A percentile compares a stretch with the other conserved stretches of the same genome.
Conservation (phyloP, 345 rosid species). For the Firmiana major region DNA sequence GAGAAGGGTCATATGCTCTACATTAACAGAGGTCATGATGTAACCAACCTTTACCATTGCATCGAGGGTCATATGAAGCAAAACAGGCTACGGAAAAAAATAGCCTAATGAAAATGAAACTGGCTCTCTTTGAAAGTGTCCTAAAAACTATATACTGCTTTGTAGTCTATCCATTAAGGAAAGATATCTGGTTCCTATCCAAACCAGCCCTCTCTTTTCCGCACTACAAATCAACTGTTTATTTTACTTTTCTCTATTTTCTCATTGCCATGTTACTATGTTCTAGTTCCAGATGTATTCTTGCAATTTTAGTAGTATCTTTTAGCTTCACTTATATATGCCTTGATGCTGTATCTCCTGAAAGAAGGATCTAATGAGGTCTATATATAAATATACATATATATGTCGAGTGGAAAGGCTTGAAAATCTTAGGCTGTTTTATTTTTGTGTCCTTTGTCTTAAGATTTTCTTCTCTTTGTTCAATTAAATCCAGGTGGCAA, state of each 20-base stretch:
- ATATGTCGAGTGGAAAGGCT: neutral
- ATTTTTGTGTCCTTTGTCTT: slow-evolving; percentile 4
- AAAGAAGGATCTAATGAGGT: neutral
- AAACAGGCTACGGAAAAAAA: neutral
- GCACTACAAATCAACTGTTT: neutral
- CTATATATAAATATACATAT: neutral
- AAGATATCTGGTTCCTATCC: neutral
- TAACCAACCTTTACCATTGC: too few species aligned
- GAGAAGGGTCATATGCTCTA: too few species aligned
- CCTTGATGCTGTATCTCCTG: neutral
- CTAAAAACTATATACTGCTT: neutral
- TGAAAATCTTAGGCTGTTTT: slow-evolving; percentile 4
- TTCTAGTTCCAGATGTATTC: neutral
- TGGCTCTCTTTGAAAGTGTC: neutral
- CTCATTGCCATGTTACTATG: neutral
- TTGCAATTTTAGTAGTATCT: neutral
- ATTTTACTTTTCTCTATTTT: neutral
- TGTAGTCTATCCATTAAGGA: neutral
- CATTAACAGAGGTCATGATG: too few species aligned
- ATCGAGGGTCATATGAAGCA: too few species aligned
- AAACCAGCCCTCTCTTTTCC: neutral
- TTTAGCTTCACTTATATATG: neutral
- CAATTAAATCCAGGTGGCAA: slow-evolving; percentile 45
- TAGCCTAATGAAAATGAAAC: neutral
- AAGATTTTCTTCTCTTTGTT: slow-evolving; percentile 11